Evolutionary conservation across 2,329 filamentous ascomycete genomes (phyloP), one percentile per base, ranked within the genome.

Genomic region (Juglanconis juglandina): DNA sequence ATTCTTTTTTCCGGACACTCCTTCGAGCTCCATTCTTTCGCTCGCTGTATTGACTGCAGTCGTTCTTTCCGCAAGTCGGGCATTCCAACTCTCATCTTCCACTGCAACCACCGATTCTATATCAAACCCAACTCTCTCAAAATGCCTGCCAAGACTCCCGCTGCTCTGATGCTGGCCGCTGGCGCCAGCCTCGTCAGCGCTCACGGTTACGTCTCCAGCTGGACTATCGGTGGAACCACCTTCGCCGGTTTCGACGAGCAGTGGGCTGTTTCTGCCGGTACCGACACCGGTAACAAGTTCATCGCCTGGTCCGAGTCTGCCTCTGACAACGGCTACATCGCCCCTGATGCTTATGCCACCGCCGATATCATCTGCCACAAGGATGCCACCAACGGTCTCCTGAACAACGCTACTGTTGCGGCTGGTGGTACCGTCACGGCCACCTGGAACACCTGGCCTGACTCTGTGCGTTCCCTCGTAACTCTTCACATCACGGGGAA

Each of bases 311-410:
- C 57, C 39, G 52, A 52, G 48, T 50, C 48, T 4, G 60, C 60
- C 49, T 62, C 61, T 39, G 74, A 73, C 59, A 75, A 77, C 66
- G 77, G 78, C 61, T 77, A 76, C 61, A 76, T 80, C 24, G 77
- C 71, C 14, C 69, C 70, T 42, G 66, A 71, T 7, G 70, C 70
- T 58, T 73, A 75, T 49, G 68, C 68, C 10, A 66, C 66, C 17
- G 63, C 69, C 5, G 74, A 75, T 48, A 77, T 77, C 58, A 74
- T 74, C 66, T 78, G 76, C 63, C 72, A 75, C 64, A 51, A 47
- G 44, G 71, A 69, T 17, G 70, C 68, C 33, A 68, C 71, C 5
- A 63, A 57, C 13, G 69, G 73, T 34, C 73, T 70, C 4, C 65
- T 68, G n/a, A 68, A 70, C 49, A 68, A 73, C 55, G 73, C 70